Evolutionary conservation across 176 grass and related monocot species (phyloP).

Genomic region (Oryza rufipogon): DNA sequence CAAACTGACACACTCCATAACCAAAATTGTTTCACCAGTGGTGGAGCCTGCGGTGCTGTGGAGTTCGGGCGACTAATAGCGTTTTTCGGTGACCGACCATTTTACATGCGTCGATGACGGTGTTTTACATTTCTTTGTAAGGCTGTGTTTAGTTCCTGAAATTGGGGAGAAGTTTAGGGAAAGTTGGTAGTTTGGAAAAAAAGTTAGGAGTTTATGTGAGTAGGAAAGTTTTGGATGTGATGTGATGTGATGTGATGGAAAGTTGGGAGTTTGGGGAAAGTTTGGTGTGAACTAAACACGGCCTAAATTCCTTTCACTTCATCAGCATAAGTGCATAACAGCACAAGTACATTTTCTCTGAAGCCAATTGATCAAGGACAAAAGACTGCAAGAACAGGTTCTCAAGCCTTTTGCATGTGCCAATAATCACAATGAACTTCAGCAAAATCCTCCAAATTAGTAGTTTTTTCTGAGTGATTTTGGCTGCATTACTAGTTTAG

Average conservation of each 20-base stretch:
- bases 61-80: too few relatives aligned
- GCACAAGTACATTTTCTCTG: background rate
- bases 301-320: background rate
- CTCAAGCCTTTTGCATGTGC: background rate
- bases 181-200: too few relatives aligned
- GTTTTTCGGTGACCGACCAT: too few relatives aligned
- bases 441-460: background rate
- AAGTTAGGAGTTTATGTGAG: too few relatives aligned
- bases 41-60: too few relatives aligned
- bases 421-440: background rate
- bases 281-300: too few relatives aligned
- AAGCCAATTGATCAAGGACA: background rate
- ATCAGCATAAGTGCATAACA: background rate
- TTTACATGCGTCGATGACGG: too few relatives aligned
- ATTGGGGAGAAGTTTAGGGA: too few relatives aligned
- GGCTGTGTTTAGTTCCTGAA: too few relatives aligned
- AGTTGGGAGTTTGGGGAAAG: too few relatives aligned
- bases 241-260: too few relatives aligned
- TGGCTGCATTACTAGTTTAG: background rate
- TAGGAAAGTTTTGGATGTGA: too few relatives aligned
- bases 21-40: background rate
- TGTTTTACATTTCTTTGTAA: background rate
- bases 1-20: background rate
- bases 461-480: background rate
- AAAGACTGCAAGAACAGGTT: background rate